phyloP scores from a whole-genome alignment of 306 rosid genomes.

The Oemleria cerasiformis region DNA sequence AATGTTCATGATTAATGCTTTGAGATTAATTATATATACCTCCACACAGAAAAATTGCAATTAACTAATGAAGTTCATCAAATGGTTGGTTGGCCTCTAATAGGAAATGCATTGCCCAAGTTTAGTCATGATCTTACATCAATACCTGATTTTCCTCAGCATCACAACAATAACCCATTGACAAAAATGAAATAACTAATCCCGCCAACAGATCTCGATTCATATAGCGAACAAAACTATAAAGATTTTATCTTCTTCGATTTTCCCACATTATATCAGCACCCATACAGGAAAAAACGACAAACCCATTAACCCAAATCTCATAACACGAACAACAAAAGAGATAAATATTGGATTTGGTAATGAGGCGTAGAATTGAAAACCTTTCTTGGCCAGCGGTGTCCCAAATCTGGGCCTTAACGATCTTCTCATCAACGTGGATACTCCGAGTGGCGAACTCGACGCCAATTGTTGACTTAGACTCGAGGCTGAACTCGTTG shows the following conservation, averaged over 20 bases:
- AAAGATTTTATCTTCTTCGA: neutral
- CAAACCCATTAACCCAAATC: neutral
- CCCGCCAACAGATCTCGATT: neutral
- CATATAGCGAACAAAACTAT: neutral
- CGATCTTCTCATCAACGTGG: conserved; percentile 44
- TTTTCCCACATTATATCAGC: neutral
- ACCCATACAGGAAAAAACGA: neutral
- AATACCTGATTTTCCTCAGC: neutral
- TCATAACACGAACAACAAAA: neutral
- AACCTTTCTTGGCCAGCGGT: conserved; percentile 64
- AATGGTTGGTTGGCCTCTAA: neutral
- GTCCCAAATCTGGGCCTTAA: conserved; percentile 71
- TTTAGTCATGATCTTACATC: neutral
- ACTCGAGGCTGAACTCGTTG: conserved; percentile 54
- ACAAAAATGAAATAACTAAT: neutral
- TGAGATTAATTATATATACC: neutral
- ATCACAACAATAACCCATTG: neutral
- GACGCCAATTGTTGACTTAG: conserved; percentile 56
- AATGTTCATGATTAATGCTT: neutral
- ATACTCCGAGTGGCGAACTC: conserved; percentile 57
- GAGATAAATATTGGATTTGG: neutral
- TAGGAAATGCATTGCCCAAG: neutral
- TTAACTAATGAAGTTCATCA: neutral
- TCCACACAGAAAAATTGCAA: neutral
- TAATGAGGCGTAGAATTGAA: neutral